phyloP scores from a whole-genome alignment of 176 grass and related monocot species.

The Bromus sterilis region DNA sequence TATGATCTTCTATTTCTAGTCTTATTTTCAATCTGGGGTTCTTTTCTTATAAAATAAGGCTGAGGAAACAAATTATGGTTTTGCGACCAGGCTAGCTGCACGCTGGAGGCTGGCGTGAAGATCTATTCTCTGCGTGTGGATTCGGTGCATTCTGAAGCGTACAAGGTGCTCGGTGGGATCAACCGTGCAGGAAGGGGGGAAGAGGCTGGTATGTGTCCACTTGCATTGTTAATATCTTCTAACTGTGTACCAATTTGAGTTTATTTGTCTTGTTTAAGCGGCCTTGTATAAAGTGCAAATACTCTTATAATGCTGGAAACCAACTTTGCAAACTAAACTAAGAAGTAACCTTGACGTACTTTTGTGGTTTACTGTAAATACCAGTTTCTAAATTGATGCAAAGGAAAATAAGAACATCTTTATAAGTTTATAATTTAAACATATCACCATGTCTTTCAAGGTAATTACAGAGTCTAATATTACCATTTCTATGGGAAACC shows the following conservation, averaged over 20 bases:
- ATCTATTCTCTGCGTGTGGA: slow-evolving; percentile 94
- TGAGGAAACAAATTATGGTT: background rate
- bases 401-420: background rate
- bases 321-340: background rate
- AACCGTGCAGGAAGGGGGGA: slow-evolving; percentile 83
- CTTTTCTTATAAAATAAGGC: background rate
- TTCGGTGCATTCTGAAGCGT: slow-evolving; percentile 86
- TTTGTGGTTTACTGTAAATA: background rate
- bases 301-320: background rate
- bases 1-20: background rate
- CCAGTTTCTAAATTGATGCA: background rate
- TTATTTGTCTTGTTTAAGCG: background rate
- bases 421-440: background rate
- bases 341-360: background rate
- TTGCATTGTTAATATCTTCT: background rate
- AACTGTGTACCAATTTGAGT: background rate
- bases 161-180: slow-evolving; percentile 94
- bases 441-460: background rate
- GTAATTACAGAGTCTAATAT: background rate
- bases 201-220: slow-evolving; percentile 42
- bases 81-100: slow-evolving; percentile 75
- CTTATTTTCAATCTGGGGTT: background rate
- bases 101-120: slow-evolving; percentile 86
- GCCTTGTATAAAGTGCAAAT: background rate
- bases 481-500: background rate